A percentile compares a stretch with the other conserved stretches of the same genome.
Conservation (phyloP, 805 yeast genomes). For the Wickerhamiella nectarea region DNA sequence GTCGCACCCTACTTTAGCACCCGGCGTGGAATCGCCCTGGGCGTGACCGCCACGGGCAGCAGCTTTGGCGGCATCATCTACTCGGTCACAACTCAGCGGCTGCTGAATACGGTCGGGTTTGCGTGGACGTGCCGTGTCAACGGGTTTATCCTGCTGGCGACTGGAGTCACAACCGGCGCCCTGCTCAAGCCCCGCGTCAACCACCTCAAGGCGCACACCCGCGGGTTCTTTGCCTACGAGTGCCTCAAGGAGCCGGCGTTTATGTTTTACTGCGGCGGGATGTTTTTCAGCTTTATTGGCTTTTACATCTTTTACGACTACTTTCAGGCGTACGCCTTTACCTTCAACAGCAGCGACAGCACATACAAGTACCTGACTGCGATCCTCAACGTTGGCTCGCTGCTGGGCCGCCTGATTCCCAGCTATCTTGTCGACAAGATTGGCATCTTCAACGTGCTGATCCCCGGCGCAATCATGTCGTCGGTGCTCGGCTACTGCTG, state of each 20-base stretch:
- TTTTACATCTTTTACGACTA: conserved; percentile 27
- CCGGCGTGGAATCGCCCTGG: conserved; percentile 34
- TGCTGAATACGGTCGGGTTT: conserved; percentile 36
- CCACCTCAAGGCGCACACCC: conserved; percentile 15
- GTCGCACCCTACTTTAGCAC: conserved; percentile 34
- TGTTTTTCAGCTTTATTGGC: conserved; percentile 24
- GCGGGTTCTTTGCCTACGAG: conserved; percentile 17
- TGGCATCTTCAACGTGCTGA: conserved; percentile 34
- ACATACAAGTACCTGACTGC: conserved; percentile 24
- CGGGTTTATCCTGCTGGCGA: conserved; percentile 31
- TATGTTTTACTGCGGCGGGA: conserved; percentile 19
- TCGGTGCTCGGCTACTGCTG: conserved; percentile 25
- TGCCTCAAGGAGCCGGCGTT: conserved; percentile 22
- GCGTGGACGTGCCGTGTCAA: conserved; percentile 42
- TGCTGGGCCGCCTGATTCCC: conserved; percentile 38
- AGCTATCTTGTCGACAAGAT: conserved; percentile 34
- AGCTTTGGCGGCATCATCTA: conserved; percentile 38
- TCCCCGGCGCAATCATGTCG: conserved; percentile 23
- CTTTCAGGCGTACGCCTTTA: conserved; percentile 24
- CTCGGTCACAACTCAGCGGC: conserved; percentile 33
- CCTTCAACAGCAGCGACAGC: conserved; percentile 15
- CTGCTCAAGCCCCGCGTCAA: conserved; percentile 23
- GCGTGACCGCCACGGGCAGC: conserved; percentile 38
- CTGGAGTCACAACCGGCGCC: conserved; percentile 19
- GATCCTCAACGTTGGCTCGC: conserved; percentile 28